Conservation (phyloP, 345 rosid species). For the Hirschfeldia incana region DNA sequence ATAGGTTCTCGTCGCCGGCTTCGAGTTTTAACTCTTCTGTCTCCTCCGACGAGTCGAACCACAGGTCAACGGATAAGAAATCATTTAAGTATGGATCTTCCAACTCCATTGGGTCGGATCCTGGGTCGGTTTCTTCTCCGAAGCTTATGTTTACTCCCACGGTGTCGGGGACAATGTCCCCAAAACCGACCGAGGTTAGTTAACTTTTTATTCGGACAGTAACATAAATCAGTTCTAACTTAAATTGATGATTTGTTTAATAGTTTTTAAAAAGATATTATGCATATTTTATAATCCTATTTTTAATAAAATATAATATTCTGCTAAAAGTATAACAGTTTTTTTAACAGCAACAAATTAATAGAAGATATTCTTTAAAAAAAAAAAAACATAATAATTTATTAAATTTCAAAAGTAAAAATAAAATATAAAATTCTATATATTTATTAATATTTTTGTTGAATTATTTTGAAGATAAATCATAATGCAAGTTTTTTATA, state of each 20-base stretch:
- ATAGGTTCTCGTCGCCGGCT: constrained; percentile 50
- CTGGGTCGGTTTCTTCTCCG: constrained; percentile 35
- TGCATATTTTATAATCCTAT: background rate
- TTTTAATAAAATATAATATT: background rate
- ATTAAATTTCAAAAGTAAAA: background rate
- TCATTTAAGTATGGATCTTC: constrained; percentile 12
- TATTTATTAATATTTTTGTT: no score
- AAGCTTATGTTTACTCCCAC: constrained; percentile 46
- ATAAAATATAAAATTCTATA: no score
- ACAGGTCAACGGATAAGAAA: constrained; percentile 34
- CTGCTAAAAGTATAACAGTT: background rate
- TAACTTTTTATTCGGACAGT: background rate
- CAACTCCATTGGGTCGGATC: constrained; percentile 36
- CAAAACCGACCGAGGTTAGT: constrained; percentile 36
- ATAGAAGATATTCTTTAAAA: background rate
- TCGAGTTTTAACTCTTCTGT: constrained; percentile 61
- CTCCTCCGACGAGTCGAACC: constrained; percentile 30
- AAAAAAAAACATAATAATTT: background rate
- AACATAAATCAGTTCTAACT: background rate
- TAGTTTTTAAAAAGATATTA: background rate
- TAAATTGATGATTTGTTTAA: background rate
- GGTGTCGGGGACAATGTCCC: constrained; percentile 35
- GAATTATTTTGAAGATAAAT: background rate
- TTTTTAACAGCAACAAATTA: background rate
- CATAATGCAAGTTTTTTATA: background rate